A percentile compares a stretch with the other conserved stretches of the same genome.
Conservation (phyloP, 2,329 filamentous ascomycete species). For the Mycocentrospora acerina region DNA sequence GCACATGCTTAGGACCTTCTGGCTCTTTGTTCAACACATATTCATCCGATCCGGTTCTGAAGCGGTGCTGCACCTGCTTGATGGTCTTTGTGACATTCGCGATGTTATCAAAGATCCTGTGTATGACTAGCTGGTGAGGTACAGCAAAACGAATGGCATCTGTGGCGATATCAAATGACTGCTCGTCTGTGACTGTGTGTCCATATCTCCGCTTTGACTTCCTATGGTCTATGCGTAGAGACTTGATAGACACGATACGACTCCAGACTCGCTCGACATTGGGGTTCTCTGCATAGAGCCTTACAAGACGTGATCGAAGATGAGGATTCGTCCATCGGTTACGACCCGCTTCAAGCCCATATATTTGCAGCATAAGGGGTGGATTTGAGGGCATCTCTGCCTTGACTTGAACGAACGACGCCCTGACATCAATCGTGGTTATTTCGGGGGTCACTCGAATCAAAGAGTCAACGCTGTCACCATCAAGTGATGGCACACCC, state of each 20-base stretch:
- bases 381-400: constrained; percentile 86
- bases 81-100: constrained; percentile 84
- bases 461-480: constrained; percentile 27
- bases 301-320: constrained; percentile 71
- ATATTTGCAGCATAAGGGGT: constrained; percentile 86
- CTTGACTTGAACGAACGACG: constrained; percentile 82
- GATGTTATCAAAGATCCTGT: constrained; percentile 90
- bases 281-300: constrained; percentile 86
- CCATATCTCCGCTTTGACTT: constrained; percentile 70
- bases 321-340: constrained; percentile 89
- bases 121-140: constrained; percentile 86
- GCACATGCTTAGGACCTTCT: constrained; percentile 81
- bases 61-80: constrained; percentile 89
- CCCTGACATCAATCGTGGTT: constrained; percentile 78
- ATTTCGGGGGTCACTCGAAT: constrained; percentile 59
- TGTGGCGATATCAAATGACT: constrained; percentile 77
- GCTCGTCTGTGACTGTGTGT: constrained; percentile 67
- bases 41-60: constrained; percentile 82
- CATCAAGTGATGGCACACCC: constrained; percentile 34
- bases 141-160: constrained; percentile 87
- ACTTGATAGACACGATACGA: constrained; percentile 79
- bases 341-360: constrained; percentile 76
- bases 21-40: constrained; percentile 85
- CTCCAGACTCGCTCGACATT: constrained; percentile 84
- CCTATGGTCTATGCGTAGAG: constrained; percentile 76